A percentile compares a stretch with the other conserved stretches of the same genome.
phyloP scores from a whole-genome alignment of 345 rosid species.

The Anastatica hierochuntica region DNA sequence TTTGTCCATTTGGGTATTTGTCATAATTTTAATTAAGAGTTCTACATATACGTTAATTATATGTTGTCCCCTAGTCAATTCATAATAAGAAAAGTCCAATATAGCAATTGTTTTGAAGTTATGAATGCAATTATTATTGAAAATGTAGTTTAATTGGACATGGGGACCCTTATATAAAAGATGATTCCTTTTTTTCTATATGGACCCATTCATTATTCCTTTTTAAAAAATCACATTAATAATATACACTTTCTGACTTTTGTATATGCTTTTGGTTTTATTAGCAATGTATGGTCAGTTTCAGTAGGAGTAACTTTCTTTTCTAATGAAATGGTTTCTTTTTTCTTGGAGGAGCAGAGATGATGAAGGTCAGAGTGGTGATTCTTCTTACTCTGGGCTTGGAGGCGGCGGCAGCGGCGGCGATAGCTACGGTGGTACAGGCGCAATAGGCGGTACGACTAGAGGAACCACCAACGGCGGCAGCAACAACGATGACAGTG shows the following conservation, averaged over 20 bases:
- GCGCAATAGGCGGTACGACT: conserved; percentile 9
- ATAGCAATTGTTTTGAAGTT: not conserved
- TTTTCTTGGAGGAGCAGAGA: conserved; percentile 10
- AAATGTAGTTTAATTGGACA: no score
- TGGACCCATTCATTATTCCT: no score
- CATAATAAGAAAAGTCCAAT: not conserved
- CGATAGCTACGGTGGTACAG: not conserved
- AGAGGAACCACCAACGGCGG: conserved; percentile 18
- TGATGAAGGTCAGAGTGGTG: conserved; percentile 20
- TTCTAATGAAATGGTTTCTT: no score
- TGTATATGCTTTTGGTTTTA: no score
- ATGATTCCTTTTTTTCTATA: conserved; percentile 4
- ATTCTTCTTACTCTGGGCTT: not conserved
- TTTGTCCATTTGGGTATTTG: conserved; percentile 6
- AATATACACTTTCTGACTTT: no score
- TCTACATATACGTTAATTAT: not conserved
- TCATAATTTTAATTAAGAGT: not conserved
- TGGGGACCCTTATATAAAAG: conserved; percentile 10
- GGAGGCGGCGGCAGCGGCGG: not conserved
- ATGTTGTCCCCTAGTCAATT: not conserved
- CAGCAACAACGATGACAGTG: not conserved
- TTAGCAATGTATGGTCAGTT: no score
- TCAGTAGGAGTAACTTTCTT: no score
- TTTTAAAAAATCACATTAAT: no score
- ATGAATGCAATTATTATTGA: no score